Evolutionary conservation across 768 basidiomycete genomes (phyloP).

Genomic region (Agrocybe pediades): DNA sequence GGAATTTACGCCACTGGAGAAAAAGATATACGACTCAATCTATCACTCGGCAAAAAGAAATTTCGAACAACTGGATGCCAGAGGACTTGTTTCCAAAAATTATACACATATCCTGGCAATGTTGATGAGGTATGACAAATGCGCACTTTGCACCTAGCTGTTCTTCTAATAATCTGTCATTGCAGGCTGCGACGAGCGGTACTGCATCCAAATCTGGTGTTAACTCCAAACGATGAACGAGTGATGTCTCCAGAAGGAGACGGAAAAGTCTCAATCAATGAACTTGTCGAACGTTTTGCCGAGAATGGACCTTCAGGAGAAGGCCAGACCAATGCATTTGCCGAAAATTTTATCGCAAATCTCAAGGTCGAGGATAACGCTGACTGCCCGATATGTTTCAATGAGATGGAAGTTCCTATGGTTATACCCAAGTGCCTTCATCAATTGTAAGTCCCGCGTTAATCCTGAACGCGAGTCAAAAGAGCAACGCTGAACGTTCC

Average conservation of each 20-base stretch:
- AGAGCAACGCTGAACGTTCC: neutral
- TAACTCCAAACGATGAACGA: constrained; percentile 49
- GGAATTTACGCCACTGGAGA: constrained; percentile 80
- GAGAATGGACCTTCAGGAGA: constrained; percentile 34
- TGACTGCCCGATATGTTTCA: constrained; percentile 85
- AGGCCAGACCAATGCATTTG: constrained; percentile 47
- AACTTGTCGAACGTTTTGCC: constrained; percentile 57
- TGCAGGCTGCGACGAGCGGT: constrained; percentile 86
- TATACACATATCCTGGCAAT: constrained; percentile 91
- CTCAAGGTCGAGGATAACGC: constrained; percentile 52
- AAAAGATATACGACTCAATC: constrained; percentile 87
- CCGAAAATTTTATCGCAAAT: constrained; percentile 64
- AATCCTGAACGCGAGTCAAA: neutral
- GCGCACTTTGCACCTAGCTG: neutral
- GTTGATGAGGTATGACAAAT: constrained; percentile 81
- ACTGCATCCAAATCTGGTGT: constrained; percentile 84
- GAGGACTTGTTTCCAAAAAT: constrained; percentile 78
- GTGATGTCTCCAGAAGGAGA: constrained; percentile 38
- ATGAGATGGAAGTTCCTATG: constrained; percentile 70
- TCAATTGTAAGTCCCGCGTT: constrained; percentile 52
- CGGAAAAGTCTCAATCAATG: constrained; percentile 54
- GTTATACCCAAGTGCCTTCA: constrained; percentile 80
- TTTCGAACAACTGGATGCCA: constrained; percentile 78
- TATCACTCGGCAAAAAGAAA: constrained; percentile 77
- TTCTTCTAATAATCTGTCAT: constrained; percentile 5